Percentiles rank a stretch among this genome's conserved stretches.
Conservation (phyloP, 176 grass and related monocot genomes). For the Ananas comosus region DNA sequence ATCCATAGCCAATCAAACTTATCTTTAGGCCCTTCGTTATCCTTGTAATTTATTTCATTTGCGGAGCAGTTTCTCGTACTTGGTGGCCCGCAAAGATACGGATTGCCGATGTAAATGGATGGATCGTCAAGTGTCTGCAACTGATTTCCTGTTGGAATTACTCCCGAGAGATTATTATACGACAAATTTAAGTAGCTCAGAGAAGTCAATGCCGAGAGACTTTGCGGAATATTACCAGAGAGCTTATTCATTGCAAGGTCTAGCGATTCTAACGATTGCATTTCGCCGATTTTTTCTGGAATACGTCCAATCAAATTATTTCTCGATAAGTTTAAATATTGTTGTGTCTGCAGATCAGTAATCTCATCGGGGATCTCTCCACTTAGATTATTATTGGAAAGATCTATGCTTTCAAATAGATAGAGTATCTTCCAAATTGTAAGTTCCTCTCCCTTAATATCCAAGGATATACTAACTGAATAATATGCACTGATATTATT, state of each 20-base stretch:
- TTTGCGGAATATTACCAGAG: slow-evolving; percentile 14
- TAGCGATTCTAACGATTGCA: slow-evolving; percentile 14
- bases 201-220: slow-evolving; percentile 9
- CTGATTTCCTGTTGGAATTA: slow-evolving; percentile 36
- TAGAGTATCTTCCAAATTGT: not conserved
- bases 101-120: slow-evolving; percentile 34
- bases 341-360: not conserved
- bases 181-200: slow-evolving; percentile 4
- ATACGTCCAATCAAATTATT: slow-evolving; percentile 13
- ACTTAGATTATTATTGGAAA: slow-evolving; percentile 6
- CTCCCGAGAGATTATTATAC: not conserved
- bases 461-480: not conserved
- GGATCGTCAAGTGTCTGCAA: slow-evolving; percentile 22
- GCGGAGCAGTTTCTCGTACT: slow-evolving; percentile 16
- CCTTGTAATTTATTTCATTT: not conserved
- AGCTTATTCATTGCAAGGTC: slow-evolving; percentile 21
- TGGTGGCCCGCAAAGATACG: slow-evolving; percentile 33
- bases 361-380: slow-evolving; percentile 15
- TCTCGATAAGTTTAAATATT: not conserved
- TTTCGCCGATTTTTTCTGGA: not conserved
- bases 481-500: not conserved
- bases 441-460: not conserved
- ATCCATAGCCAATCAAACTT: not conserved
- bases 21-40: too few species aligned
- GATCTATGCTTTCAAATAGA: slow-evolving; percentile 1